Conservation (phyloP, 2,329 filamentous ascomycete species). For the Juglanconis juglandina region DNA sequence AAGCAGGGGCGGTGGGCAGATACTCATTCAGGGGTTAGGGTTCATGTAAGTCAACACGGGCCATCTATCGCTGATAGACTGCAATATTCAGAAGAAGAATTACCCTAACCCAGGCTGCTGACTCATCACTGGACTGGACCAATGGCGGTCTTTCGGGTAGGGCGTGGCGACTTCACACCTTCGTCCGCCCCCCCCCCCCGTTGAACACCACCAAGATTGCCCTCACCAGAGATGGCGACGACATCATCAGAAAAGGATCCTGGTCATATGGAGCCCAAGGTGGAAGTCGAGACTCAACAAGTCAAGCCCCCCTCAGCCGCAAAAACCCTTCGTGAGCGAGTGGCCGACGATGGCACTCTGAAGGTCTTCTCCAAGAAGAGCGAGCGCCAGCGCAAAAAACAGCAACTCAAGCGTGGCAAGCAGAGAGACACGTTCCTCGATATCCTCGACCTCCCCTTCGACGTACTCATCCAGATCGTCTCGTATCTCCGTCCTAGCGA, state of each 20-base stretch:
- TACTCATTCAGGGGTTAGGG: conserved; percentile 1
- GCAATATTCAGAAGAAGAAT: no score
- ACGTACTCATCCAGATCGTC: conserved; percentile 48
- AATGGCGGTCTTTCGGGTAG: neutral
- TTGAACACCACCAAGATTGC: neutral
- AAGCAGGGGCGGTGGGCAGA: neutral
- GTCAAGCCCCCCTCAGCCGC: neutral
- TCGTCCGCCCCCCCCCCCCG: neutral
- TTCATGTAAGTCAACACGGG: neutral
- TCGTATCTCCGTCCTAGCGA: conserved; percentile 47
- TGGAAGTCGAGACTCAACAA: neutral
- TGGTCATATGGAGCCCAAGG: neutral
- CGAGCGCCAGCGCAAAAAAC: conserved; percentile 42
- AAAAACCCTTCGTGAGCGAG: conserved; percentile 1
- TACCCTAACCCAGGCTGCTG: neutral
- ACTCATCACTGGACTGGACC: neutral
- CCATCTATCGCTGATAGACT: neutral
- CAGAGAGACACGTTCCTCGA: conserved; percentile 28
- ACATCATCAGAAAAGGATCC: neutral
- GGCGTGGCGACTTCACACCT: neutral
- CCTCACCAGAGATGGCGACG: neutral
- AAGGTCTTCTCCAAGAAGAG: conserved; percentile 49
- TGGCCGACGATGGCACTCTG: conserved; percentile 13
- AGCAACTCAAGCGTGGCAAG: conserved; percentile 37
- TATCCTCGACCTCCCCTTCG: conserved; percentile 48